Evolutionary conservation across 2,329 filamentous ascomycete species (phyloP).

Genomic region (Fusarium albidum): DNA sequence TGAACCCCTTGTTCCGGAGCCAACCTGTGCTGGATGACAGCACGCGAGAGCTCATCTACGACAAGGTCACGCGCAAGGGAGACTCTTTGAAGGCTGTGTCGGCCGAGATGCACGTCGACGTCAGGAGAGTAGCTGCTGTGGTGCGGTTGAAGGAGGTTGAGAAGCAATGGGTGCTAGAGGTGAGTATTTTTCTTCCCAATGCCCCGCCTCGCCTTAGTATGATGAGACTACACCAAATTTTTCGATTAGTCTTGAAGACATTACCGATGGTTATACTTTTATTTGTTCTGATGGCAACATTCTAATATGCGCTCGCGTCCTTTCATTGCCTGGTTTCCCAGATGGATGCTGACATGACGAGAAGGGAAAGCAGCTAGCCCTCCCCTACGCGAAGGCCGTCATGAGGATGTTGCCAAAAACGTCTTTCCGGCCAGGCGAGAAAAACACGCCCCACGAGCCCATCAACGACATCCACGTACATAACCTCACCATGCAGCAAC

Average conservation of each 20-base stretch:
- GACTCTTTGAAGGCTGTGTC: constrained; percentile 79
- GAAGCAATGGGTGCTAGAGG: constrained; percentile 77
- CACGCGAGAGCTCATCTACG: constrained; percentile 77
- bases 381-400: constrained; percentile 79
- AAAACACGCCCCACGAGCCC: constrained; percentile 60
- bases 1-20: constrained; percentile 75
- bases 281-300: constrained; percentile 39
- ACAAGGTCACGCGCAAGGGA: constrained; percentile 69
- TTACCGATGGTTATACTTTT: constrained; percentile 78
- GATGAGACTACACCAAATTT: constrained; percentile 74
- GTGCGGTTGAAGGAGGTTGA: constrained; percentile 87
- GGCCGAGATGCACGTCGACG: constrained; percentile 78
- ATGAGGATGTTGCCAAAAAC: constrained; percentile 81
- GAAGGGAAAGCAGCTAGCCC: constrained; percentile 80
- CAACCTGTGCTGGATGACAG: constrained; percentile 77
- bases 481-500: constrained; percentile 66
- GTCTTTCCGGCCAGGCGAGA: constrained; percentile 61
- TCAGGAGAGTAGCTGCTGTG: constrained; percentile 85
- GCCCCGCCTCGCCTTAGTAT: constrained; percentile 41
- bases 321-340: not conserved
- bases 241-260: constrained; percentile 99
- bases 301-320: constrained; percentile 10
- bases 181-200: constrained; percentile 57
- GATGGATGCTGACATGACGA: constrained; percentile 35
- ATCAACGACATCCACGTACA: constrained; percentile 74